These are phyloP conservation scores for Hanseniaspora valbyensis DNA, from an alignment of 805 yeast genomes.

Conservation along the genomic window DNA sequence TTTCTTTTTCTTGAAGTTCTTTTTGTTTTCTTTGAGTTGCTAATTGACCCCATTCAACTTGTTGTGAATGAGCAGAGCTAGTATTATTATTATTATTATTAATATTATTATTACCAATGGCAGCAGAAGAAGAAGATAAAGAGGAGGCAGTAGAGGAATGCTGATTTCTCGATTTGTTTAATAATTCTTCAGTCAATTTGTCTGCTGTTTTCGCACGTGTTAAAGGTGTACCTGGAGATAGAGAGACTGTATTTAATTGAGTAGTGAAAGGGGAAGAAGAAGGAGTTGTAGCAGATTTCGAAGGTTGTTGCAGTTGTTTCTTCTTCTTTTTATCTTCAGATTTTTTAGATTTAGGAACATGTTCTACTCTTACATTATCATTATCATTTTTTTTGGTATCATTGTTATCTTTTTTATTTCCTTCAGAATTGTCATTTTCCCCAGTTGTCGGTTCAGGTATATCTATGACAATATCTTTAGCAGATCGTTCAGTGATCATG, in stretches of 20 bases:
- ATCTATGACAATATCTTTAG: conserved; percentile 11
- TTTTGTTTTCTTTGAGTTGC: conserved; percentile 10
- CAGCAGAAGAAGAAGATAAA: background rate
- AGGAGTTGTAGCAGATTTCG: no score
- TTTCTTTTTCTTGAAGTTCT: background rate
- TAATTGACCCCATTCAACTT: conserved; percentile 11
- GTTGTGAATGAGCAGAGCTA: background rate
- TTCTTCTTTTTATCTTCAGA: conserved; percentile 7
- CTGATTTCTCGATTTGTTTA: conserved; percentile 19
- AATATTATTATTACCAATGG: background rate
- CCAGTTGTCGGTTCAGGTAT: background rate
- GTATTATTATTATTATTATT: background rate
- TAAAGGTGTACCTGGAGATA: conserved; percentile 17
- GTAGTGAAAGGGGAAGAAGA: no score
- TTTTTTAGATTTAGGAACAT: conserved; percentile 7
- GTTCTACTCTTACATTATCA: conserved; percentile 9
- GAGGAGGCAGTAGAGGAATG: conserved; percentile 27
- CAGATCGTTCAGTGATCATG: conserved; percentile 16
- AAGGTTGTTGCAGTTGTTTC: background rate
- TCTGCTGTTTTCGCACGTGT: conserved; percentile 23
- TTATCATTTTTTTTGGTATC: background rate
- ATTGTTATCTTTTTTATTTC: background rate
- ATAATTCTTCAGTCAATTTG: conserved; percentile 22
- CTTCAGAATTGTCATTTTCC: background rate
- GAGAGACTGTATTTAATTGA: no score